These are phyloP conservation scores for Dimocarpus longan DNA, from an alignment of 345 rosid genomes.

Conservation along the genomic window DNA sequence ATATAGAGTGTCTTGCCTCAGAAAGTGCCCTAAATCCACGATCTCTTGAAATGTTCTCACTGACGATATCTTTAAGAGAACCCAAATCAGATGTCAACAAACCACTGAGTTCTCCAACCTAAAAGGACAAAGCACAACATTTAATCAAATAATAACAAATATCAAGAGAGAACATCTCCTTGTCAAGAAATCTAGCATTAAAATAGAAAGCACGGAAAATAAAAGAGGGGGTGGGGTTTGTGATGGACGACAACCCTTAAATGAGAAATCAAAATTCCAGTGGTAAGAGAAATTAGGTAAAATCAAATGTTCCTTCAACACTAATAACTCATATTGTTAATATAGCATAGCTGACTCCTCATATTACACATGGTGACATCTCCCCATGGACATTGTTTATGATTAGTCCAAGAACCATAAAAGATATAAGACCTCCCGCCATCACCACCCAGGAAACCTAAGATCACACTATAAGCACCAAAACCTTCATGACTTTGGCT, in stretches of 20 bases:
- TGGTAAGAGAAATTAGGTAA: neutral
- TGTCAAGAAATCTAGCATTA: neutral
- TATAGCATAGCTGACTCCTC: neutral
- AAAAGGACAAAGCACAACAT: constrained; percentile 11
- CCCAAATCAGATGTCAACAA: constrained; percentile 92
- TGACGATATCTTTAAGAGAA: constrained; percentile 71
- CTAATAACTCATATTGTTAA: neutral
- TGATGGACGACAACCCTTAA: neutral
- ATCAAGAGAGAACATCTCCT: neutral
- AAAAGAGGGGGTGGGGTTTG: neutral
- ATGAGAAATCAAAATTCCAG: neutral
- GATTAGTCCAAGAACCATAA: neutral
- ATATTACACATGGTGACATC: neutral
- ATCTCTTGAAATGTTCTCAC: constrained; percentile 91
- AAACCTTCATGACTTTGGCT: neutral
- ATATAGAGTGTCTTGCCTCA: constrained; percentile 89
- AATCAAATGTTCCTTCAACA: neutral
- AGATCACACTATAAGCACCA: neutral
- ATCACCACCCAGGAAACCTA: neutral
- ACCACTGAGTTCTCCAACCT: constrained; percentile 92
- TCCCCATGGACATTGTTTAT: neutral
- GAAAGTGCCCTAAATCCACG: constrained; percentile 98
- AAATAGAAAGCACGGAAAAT: neutral
- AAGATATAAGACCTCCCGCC: neutral
- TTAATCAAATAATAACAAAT: constrained; percentile 1